Base-by-base conservation (phyloP, 179 eudicot genomes). In the Corrigiola litoralis region DNA sequence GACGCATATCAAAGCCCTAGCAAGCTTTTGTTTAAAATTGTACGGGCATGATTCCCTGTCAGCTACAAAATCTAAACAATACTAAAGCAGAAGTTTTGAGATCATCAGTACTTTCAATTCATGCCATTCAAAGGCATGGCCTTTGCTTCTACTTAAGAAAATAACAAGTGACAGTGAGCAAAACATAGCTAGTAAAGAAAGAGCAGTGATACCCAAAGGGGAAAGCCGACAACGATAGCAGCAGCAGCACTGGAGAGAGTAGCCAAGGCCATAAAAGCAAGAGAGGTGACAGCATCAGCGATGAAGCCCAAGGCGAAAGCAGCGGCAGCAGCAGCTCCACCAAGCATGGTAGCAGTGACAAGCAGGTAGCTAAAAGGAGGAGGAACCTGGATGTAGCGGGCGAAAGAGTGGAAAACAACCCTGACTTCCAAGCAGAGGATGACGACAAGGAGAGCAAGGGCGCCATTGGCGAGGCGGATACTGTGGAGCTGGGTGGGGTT, bases 371-470 rank as follows among this genome's bases (percentile, higher is more conserved):
- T 86, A 33, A 81, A 72, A 5, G 99, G 99, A 12, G 91, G 84
- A 14, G 97, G 97, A 48, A 94, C 87, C 70, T 90, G 99, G 78
- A 94, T 86, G 80, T 94, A 94, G 46, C 95, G 81, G 33, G 76
- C 94, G 29, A 94, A 94, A 9, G 99, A 85, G 77, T 84, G 89
- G 71, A 94, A 94, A 71, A 94, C 80, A 44, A 94, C 95, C 68
- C 99, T 82, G 59, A 90, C 58, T 72, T 94, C 89, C 76, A 94
- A 72, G 71, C 95, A 94, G 20, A 94, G 58, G 16, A 94, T 89
- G 27, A 87, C 78, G 27, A 90, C 82, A 31, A 87, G 72, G 72
- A 94, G 68, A 27, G 95, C 87, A 40, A 90, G 59, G 5, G 94
- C 90, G 51, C 99, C 99, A 68, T 90, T 94, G 31, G 79, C 77